Base-by-base conservation (phyloP, 768 basidiomycete genomes). In the Rhizopogon vinicolor region DNA sequence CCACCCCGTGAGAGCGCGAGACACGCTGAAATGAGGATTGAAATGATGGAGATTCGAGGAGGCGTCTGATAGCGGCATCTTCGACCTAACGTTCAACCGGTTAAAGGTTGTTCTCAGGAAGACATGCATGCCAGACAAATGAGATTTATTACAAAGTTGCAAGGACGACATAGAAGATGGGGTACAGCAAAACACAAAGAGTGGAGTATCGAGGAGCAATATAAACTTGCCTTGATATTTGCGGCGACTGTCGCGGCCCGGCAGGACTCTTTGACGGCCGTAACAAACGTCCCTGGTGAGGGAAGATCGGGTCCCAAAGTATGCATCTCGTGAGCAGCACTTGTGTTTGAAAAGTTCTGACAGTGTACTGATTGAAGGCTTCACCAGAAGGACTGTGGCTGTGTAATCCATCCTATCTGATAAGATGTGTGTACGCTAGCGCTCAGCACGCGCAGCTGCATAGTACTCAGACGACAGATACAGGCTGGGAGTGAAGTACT, bases 1-100 rank as follows among this genome's bases (percentile, higher is more conserved):
- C 74, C 49, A 92, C 75, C 29, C 91, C 91, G 69, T 93, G 89
- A 16, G 77, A 69, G 14, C 69, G 63, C 7, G 84, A 84, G 3
- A 89, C 79, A 50, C 83, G 79, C 55, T 79, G 72, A 68, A 85
- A 89, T 2, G 85, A 82, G 41, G 72, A 68, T 7, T 74, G 77
- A 65, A 92, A 89, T 0, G 84, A 77, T 9, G 83, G 75, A 6
- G 89, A 89, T 39, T 75, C 69, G 13, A 93, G 66, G 18, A 93
- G 73, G 13, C 83, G 78, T 59, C 78, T 74, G 60, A 93, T 83
- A 22, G 79, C 71, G 45, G 79, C 73, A 29, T 74, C 66, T 40
- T 75, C 66, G 54, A 93, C 84, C 89, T 91, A 61, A 53, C 25
- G 43, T 59, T 25, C 31, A 44, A 51, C 14, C 54, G 41, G 53